Percentiles rank a stretch among this genome's conserved stretches.
Evolutionary conservation across 2,329 filamentous ascomycete genomes (phyloP).

Genomic region (Penicillium sp.): DNA sequence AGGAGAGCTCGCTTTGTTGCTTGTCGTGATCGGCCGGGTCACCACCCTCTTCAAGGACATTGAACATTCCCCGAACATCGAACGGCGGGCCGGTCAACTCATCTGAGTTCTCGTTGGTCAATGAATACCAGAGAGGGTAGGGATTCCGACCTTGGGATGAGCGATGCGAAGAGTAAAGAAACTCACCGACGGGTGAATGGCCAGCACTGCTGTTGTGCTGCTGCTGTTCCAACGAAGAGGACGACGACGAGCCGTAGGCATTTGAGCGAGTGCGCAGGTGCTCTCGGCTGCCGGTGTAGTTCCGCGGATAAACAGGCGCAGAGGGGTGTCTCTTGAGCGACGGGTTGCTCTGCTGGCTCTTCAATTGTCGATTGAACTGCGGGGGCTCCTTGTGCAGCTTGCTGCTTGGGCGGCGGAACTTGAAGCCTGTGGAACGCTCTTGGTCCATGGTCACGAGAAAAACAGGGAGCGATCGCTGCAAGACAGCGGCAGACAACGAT

Average conservation of each 20-base stretch:
- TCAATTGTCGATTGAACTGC: slow-evolving; percentile 36
- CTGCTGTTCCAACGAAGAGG: slow-evolving; percentile 42
- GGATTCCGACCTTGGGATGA: slow-evolving; percentile 15
- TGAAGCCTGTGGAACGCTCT: slow-evolving; percentile 21
- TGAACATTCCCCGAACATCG: slow-evolving; percentile 43
- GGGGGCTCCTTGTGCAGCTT: slow-evolving; percentile 45
- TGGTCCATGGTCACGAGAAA: slow-evolving; percentile 11
- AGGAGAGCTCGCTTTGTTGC: slow-evolving; percentile 26
- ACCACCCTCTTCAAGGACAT: slow-evolving; percentile 37
- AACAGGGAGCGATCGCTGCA: not conserved
- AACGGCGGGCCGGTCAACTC: slow-evolving; percentile 43
- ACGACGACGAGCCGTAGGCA: slow-evolving; percentile 45
- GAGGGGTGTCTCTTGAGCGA: slow-evolving; percentile 46
- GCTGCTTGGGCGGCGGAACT: slow-evolving; percentile 38
- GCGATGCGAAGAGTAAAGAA: slow-evolving; percentile 18
- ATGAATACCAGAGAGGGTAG: slow-evolving; percentile 29
- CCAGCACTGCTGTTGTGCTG: slow-evolving; percentile 26
- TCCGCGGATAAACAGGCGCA: slow-evolving; percentile 43
- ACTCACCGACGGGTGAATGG: slow-evolving; percentile 37
- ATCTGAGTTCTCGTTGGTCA: slow-evolving; percentile 36
- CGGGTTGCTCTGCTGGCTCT: slow-evolving; percentile 40
- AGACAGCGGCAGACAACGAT: slow-evolving; percentile 6
- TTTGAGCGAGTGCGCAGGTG: slow-evolving; percentile 44
- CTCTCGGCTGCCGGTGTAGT: slow-evolving; percentile 37
- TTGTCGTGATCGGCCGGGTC: slow-evolving; percentile 22